Evolutionary conservation across 2,329 filamentous ascomycete species (phyloP).

Genomic region (Claviceps arundinis): DNA sequence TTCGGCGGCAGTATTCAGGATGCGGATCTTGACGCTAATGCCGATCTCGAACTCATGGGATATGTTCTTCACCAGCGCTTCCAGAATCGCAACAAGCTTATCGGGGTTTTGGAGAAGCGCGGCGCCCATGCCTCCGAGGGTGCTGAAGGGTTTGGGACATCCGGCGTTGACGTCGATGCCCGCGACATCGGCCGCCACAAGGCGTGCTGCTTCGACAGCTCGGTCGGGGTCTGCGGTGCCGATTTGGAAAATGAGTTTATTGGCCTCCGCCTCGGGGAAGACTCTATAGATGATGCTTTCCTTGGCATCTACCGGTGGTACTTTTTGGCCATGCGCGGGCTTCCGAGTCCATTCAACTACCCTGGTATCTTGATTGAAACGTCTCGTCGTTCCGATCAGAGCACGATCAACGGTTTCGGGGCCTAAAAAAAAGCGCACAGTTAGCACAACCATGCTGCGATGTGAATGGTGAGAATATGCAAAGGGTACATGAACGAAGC

Average conservation of each 20-base stretch:
- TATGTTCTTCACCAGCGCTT: conserved; percentile 68
- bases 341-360: conserved; percentile 76
- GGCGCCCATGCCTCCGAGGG: conserved; percentile 87
- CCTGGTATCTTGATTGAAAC: conserved; percentile 59
- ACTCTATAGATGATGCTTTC: conserved; percentile 73
- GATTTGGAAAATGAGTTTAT: conserved; percentile 77
- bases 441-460: neutral
- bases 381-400: conserved; percentile 74
- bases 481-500: neutral
- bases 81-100: conserved; percentile 67
- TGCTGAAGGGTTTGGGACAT: conserved; percentile 96
- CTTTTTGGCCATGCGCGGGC: conserved; percentile 55
- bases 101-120: conserved; percentile 79
- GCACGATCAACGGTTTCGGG: conserved; percentile 90
- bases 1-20: conserved; percentile 62
- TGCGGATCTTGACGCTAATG: conserved; percentile 91
- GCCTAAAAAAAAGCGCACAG: conserved; percentile 32
- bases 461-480: neutral
- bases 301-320: conserved; percentile 36
- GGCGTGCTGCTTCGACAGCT: conserved; percentile 70
- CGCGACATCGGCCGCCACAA: conserved; percentile 76
- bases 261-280: conserved; percentile 62
- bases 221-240: conserved; percentile 73
- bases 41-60: conserved; percentile 70
- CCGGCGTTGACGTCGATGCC: conserved; percentile 96